Percentiles rank a stretch among this genome's conserved stretches.
Evolutionary conservation across 257 asterid species (phyloP).

Genomic region (Mentha longifolia): DNA sequence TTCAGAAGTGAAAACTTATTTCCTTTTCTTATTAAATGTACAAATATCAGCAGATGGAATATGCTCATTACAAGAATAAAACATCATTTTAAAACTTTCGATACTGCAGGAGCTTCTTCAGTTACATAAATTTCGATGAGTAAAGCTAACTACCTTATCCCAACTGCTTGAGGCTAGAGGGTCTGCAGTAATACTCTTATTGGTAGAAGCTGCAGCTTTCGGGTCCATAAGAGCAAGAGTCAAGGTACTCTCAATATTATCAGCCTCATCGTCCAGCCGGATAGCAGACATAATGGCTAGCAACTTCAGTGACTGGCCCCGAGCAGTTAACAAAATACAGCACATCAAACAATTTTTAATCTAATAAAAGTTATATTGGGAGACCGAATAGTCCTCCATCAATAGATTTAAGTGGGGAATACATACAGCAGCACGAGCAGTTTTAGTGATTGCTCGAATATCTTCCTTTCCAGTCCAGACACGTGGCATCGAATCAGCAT

Average conservation of each 20-base stretch:
- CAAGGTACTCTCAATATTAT: conserved; percentile 69
- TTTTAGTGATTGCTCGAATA: conserved; percentile 73
- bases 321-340: conserved; percentile 26
- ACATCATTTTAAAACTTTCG: neutral
- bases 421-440: conserved; percentile 79
- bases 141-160: conserved; percentile 65
- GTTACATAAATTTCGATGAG: neutral
- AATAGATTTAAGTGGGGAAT: conserved; percentile 23
- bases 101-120: conserved; percentile 23
- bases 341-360: neutral
- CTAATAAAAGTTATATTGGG: neutral
- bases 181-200: conserved; percentile 59
- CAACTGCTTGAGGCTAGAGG: conserved; percentile 92
- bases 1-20: too few species aligned
- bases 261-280: conserved; percentile 74
- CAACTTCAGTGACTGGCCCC: conserved; percentile 73
- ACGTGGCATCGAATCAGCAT: conserved; percentile 85
- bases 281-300: conserved; percentile 84
- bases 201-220: conserved; percentile 55
- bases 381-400: conserved; percentile 22
- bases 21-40: conserved; percentile 11
- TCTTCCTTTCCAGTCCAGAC: conserved; percentile 91
- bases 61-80: neutral
- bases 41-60: neutral
- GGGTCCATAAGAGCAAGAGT: conserved; percentile 76